Percentiles rank a stretch among this genome's conserved stretches.
phyloP scores from a whole-genome alignment of 2,329 filamentous ascomycete species.

The Aspergillus sp. region DNA sequence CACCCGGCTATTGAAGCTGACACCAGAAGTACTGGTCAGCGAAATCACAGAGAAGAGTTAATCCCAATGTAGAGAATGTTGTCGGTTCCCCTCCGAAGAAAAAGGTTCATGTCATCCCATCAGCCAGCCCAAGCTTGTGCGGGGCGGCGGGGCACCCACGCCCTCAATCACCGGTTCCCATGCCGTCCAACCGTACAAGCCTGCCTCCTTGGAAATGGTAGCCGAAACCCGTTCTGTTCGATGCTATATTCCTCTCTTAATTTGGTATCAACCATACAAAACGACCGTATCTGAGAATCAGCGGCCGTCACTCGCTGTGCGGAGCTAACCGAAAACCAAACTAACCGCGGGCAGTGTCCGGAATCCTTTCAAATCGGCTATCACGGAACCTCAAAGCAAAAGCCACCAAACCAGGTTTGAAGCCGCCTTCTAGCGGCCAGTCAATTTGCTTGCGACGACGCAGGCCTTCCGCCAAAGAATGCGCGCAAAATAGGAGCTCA shows the following conservation, averaged over 20 bases:
- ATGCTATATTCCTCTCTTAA: not conserved
- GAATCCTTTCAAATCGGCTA: not conserved
- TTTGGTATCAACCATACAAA: not conserved
- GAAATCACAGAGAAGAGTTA: not conserved
- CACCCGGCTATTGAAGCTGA: not conserved
- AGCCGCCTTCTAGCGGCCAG: not conserved
- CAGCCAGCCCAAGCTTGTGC: not conserved
- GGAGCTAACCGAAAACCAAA: not conserved
- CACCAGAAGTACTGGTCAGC: not conserved
- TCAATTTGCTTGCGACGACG: not conserved
- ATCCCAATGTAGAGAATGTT: not conserved
- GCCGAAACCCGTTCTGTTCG: not conserved
- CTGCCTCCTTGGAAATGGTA: not conserved
- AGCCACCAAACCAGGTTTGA: too few species aligned
- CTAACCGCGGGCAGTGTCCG: not conserved
- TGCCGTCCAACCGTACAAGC: too few species aligned
- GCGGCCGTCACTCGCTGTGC: not conserved
- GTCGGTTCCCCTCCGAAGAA: not conserved
- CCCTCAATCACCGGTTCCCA: too few species aligned
- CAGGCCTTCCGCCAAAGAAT: not conserved
- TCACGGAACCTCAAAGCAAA: not conserved
- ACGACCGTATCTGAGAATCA: not conserved
- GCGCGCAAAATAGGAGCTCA: not conserved
- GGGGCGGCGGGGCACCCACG: conserved; percentile 3
- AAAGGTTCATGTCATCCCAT: not conserved